Conservation (phyloP, 805 yeast genomes). For the Yamadazyma insecticola region DNA sequence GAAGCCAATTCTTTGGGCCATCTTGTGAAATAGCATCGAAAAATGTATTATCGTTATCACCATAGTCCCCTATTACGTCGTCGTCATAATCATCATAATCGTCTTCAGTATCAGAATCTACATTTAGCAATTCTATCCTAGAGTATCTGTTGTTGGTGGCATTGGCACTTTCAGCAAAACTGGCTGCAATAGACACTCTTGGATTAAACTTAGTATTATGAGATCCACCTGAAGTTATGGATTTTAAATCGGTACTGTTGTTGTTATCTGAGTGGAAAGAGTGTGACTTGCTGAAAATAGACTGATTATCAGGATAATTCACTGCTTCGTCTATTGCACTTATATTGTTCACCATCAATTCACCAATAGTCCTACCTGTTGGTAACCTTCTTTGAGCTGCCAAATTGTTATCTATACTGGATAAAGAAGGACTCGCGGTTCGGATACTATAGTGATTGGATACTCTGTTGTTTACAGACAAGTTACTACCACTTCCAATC, state of each 20-base stretch:
- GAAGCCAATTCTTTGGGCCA: conserved; percentile 76
- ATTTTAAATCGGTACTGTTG: conserved; percentile 13
- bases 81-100: conserved; percentile 34
- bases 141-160: conserved; percentile 31
- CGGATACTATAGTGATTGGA: conserved; percentile 8
- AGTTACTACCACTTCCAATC: conserved; percentile 12
- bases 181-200: conserved; percentile 24
- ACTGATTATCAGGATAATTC: conserved; percentile 20
- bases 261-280: conserved; percentile 14
- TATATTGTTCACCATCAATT: conserved; percentile 52
- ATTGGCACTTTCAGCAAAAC: conserved; percentile 19
- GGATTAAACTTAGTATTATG: conserved; percentile 11
- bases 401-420: conserved; percentile 12
- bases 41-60: conserved; percentile 9
- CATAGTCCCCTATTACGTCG: conserved; percentile 28
- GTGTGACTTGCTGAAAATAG: conserved; percentile 22
- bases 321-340: conserved; percentile 51
- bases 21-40: conserved; percentile 8
- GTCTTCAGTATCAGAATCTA: conserved; percentile 35
- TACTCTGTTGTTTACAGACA: conserved; percentile 14
- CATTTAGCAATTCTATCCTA: conserved; percentile 43
- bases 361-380: conserved; percentile 52
- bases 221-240: conserved; percentile 5
- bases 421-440: conserved; percentile 8
- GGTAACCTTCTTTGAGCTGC: conserved; percentile 10